phyloP scores from a whole-genome alignment of 2,329 filamentous ascomycete genomes.

The Hypoxylon sp. region DNA sequence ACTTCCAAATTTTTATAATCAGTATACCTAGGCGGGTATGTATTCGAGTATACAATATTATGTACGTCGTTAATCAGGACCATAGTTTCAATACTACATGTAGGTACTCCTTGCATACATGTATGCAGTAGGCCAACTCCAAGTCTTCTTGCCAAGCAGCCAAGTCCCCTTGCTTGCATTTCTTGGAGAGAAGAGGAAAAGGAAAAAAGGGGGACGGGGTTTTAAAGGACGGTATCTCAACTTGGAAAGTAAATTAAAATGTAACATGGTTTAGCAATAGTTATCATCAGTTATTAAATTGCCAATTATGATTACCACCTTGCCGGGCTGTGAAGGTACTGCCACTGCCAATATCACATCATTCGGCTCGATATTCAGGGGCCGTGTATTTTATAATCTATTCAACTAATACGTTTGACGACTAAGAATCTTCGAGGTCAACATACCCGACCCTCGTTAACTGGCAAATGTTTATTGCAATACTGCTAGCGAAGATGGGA shows the following conservation, averaged over 20 bases:
- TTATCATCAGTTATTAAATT: not conserved
- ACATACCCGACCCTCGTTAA: slow-evolving; percentile 5
- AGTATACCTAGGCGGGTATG: not conserved
- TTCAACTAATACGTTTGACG: not conserved
- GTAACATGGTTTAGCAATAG: not conserved
- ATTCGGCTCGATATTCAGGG: not conserved
- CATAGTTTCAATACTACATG: not conserved
- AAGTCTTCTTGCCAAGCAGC: not conserved
- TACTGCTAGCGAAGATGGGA: slow-evolving; percentile 1
- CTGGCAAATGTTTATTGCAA: not conserved
- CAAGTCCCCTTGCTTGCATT: not conserved
- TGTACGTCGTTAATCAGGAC: not conserved
- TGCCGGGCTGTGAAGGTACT: slow-evolving; percentile 5
- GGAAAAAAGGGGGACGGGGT: not conserved
- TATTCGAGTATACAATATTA: not conserved
- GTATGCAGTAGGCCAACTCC: not conserved
- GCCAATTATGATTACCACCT: not conserved
- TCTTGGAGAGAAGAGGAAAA: not conserved
- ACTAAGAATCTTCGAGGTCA: not conserved
- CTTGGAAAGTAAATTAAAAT: not conserved
- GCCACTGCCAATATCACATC: slow-evolving; percentile 9
- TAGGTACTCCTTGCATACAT: not conserved
- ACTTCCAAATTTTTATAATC: not conserved
- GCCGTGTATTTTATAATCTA: not conserved
- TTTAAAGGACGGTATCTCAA: not conserved